Conservation (phyloP, 2,329 filamentous ascomycete genomes). For the Alternaria consortialis region DNA sequence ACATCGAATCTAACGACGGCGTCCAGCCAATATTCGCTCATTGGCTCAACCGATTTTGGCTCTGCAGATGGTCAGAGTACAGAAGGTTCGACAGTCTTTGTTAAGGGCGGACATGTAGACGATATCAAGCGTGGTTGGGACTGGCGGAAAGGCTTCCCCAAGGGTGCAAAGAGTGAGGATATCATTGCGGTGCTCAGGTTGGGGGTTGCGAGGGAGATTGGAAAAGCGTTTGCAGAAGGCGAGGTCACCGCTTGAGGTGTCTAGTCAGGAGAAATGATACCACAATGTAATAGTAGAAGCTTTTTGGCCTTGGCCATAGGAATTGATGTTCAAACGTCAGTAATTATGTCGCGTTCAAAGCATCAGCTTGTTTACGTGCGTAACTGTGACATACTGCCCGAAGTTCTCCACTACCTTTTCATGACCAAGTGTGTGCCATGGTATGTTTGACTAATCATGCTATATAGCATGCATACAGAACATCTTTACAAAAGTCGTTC, state of each 20-base stretch:
- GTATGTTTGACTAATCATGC: not conserved
- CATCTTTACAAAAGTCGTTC: too few species aligned
- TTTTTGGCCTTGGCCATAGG: not conserved
- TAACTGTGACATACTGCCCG: not conserved
- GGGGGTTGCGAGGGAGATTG: conserved; percentile 78
- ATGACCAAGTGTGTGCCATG: not conserved
- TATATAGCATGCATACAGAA: not conserved
- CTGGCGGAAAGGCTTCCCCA: conserved; percentile 69
- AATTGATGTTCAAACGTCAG: not conserved
- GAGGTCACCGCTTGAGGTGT: conserved; percentile 56
- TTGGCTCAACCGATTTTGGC: conserved; percentile 77
- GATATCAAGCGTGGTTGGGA: conserved; percentile 72
- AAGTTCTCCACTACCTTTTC: not conserved
- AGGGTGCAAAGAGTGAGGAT: conserved; percentile 69
- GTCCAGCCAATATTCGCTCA: conserved; percentile 71
- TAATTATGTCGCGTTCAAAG: not conserved
- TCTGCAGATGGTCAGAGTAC: conserved; percentile 43
- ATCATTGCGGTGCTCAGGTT: conserved; percentile 77
- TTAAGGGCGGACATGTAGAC: conserved; percentile 39
- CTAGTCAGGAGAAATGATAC: conserved; percentile 1
- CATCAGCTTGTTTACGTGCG: not conserved
- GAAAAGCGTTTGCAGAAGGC: conserved; percentile 72
- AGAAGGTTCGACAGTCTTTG: conserved; percentile 60
- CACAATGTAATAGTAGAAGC: conserved; percentile 4
- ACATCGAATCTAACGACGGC: conserved; percentile 62